Evolutionary conservation across 768 basidiomycete genomes (phyloP), one percentile per base, ranked within the genome.

Genomic region (Porpolomopsis calyptriformis): DNA sequence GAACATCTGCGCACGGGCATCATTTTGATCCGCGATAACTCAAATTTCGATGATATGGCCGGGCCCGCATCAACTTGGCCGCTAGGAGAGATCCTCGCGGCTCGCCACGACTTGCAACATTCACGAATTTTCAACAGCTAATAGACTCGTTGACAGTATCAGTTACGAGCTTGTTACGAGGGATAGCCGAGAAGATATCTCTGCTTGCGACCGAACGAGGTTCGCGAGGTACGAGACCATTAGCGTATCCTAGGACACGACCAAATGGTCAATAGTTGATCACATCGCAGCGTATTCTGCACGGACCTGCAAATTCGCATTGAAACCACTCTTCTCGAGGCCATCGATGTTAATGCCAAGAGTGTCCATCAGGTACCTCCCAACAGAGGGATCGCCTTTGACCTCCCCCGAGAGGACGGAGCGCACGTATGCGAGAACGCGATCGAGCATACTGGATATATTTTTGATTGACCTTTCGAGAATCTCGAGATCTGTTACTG

Each of bases 141-240:
- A 53, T 54, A 45, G 35, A 34, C 43, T 44, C 42, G 23, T 40
- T 40, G 40, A 9, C 16, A 19, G 4, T 10, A 19, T 19, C n/a
- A 22, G 45, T 55, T 65, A 76, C 55, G 62, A 62, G 39, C 71
- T 63, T 20, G 75, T 71, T 24, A 85, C 74, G 51, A 97, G 73
- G 41, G 86, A 85, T 62, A 97, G 68, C 56, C 93, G 77, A 25
- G 87, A 77, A 2, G 90, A 89, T 27, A 96, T 79, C 64, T 97
- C 93, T 40, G 88, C 85, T 68, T 98, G 93, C 46, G 89, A 81
- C 55, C 91, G 80, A 49, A 96, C 84, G 55, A 98, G 75, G 62
- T 90, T 94, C 20, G 89, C 86, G 55, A 98, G 72, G 66, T 97
- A 98, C 45, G 88, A 85, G 47, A 98, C 78, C 85, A 94, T 94